Evolutionary conservation across 441 rosid species (phyloP).

Genomic region (Aquilaria agallochum): DNA sequence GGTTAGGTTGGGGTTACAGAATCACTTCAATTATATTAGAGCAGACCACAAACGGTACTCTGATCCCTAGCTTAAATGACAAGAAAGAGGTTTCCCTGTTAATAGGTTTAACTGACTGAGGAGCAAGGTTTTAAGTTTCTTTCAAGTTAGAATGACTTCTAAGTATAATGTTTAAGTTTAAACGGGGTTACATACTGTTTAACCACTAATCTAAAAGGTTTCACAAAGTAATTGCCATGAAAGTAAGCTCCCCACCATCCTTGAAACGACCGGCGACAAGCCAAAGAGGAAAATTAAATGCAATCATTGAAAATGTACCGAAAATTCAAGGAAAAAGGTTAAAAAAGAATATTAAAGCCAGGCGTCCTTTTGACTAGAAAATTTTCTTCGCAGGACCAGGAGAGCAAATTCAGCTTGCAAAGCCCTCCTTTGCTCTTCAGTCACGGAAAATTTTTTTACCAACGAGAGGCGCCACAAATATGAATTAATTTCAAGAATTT

Average conservation of each 20-base stretch:
- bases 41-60: constrained; percentile 16
- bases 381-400: constrained; percentile 12
- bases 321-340: constrained; percentile 14
- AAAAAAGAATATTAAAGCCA: constrained; percentile 25
- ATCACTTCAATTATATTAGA: constrained; percentile 20
- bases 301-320: not conserved
- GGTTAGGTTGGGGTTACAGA: constrained; percentile 11
- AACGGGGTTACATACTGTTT: too few relatives aligned
- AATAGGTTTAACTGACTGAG: constrained; percentile 17
- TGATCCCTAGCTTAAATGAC: constrained; percentile 40
- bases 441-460: constrained; percentile 6
- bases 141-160: too few relatives aligned
- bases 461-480: too few relatives aligned
- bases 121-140: constrained; percentile 12
- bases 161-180: too few relatives aligned
- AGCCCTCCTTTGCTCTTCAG: constrained; percentile 36
- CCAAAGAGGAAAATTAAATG: not conserved
- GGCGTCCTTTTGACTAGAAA: constrained; percentile 28
- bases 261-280: too few relatives aligned
- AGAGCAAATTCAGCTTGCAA: constrained; percentile 22
- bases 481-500: too few relatives aligned
- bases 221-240: too few relatives aligned
- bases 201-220: too few relatives aligned
- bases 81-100: constrained; percentile 37
- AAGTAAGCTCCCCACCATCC: too few relatives aligned